Conservation (phyloP, 2,329 filamentous ascomycete genomes). For the Sclerotinia spermophila region DNA sequence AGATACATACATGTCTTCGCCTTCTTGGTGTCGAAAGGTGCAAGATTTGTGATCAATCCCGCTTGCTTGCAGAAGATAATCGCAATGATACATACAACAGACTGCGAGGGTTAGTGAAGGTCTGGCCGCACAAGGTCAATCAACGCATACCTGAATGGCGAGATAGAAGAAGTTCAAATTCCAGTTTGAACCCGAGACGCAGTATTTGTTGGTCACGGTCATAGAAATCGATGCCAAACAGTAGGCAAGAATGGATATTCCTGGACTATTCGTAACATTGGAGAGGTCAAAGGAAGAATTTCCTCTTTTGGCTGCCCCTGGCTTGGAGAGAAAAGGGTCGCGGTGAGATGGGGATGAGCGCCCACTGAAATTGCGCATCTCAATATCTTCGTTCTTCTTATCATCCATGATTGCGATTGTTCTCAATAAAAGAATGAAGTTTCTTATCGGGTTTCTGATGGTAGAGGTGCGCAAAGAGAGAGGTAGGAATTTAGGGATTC, state of each 20-base stretch:
- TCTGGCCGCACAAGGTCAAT: conserved; percentile 4
- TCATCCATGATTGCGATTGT: conserved; percentile 63
- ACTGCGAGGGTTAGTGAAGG: conserved; percentile 49
- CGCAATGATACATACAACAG: conserved; percentile 79
- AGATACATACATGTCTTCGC: conserved; percentile 77
- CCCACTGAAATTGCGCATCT: conserved; percentile 38
- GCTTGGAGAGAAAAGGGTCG: conserved; percentile 37
- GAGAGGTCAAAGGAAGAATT: conserved; percentile 28
- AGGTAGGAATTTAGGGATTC: conserved; percentile 10
- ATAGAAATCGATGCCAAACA: conserved; percentile 96
- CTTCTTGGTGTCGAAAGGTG: conserved; percentile 81
- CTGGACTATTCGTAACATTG: conserved; percentile 67
- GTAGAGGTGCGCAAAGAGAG: conserved; percentile 24
- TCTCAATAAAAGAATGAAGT: conserved; percentile 11
- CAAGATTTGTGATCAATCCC: conserved; percentile 76
- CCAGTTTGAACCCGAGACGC: conserved; percentile 84
- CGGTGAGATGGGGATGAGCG: conserved; percentile 38
- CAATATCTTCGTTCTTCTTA: conserved; percentile 77
- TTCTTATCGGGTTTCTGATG: conserved; percentile 13
- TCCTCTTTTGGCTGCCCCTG: conserved; percentile 36
- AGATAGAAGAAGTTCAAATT: conserved; percentile 97
- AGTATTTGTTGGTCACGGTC: conserved; percentile 99
- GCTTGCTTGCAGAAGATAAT: conserved; percentile 79
- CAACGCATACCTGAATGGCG: conserved; percentile 72
- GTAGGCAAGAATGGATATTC: conserved; percentile 80